Percentiles rank a stretch among this genome's conserved stretches.
phyloP scores from a whole-genome alignment of 2,329 filamentous ascomycete genomes.

The Fragosphaeria purpurea region DNA sequence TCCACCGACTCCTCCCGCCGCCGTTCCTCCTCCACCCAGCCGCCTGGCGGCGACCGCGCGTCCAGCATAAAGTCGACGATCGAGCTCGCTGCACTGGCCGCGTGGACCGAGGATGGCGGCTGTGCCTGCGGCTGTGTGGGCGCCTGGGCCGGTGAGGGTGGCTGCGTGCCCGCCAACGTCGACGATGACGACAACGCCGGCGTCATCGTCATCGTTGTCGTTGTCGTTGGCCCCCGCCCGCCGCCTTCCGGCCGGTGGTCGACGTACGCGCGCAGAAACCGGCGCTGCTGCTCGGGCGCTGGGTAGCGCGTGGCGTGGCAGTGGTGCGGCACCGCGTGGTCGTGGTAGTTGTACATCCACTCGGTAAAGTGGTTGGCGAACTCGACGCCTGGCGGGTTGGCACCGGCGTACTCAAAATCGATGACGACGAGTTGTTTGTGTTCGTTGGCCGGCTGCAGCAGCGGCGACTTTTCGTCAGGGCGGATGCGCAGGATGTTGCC shows the following conservation, averaged over 20 bases:
- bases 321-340: constrained; percentile 51
- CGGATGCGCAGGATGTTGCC: constrained; percentile 81
- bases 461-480: constrained; percentile 66
- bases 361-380: constrained; percentile 98
- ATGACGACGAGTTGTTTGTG: constrained; percentile 97
- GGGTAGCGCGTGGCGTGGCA: constrained; percentile 68
- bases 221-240: constrained; percentile 11
- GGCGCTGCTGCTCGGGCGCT: constrained; percentile 66
- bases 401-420: constrained; percentile 93
- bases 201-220: constrained; percentile 8
- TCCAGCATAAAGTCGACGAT: constrained; percentile 75
- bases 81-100: constrained; percentile 35
- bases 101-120: constrained; percentile 16
- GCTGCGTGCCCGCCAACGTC: constrained; percentile 3
- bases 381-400: constrained; percentile 76
- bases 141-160: constrained; percentile 19
- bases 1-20: constrained; percentile 56
- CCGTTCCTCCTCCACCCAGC: constrained; percentile 51
- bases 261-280: constrained; percentile 80
- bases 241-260: constrained; percentile 57
- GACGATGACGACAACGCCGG: constrained; percentile 6
- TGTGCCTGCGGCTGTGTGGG: constrained; percentile 19
- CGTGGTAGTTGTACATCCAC: constrained; percentile 97
- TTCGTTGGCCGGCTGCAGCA: constrained; percentile 79
- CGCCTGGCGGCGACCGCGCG: constrained; percentile 46